Evolutionary conservation across 176 grass and related monocot genomes (phyloP), one percentile per base, ranked within the genome.

Genomic region (Otatea glauca): DNA sequence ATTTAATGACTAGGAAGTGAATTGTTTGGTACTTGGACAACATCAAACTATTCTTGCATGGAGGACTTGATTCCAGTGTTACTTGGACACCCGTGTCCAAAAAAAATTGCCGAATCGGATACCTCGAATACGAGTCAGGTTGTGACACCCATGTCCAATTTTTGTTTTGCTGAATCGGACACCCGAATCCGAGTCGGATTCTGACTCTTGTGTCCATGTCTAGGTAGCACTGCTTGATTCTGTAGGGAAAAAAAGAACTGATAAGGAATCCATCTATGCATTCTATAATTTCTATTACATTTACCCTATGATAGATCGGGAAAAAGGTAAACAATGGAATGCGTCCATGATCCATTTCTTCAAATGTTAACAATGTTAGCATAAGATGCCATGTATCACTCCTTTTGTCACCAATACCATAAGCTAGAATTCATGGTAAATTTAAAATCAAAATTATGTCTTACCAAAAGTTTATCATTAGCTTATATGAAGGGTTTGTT

Each of bases 381-480:
- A 21, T 27, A 35, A 45, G 18, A 53, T 65, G 25, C 6, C 15
- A 77, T 80, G 9, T 68, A 70, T 69, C 8, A 67, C 37, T 47
- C 6, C 15, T 49, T 37, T 38, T 56, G 10, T 65, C 51, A 65
- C 43, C 64, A 64, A 55, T 21, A 55, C 51, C 53, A 55, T 21
- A 65, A 17, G 10, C 42, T 75, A 66, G 56, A 45, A 11, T 86
- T 70, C 53, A 38, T 27, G 15, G 6, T 78, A 59, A 32, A 55
- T 78, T 49, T 76, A 74, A 74, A 72, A 50, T 64, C 38, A 39
- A 51, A 42, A 34, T 64, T 35, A 6, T 66, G 3, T 62, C 6
- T 45, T 65, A 3, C 25, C 47, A 37, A 79, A 86, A 83, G 74
- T 50, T 86, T 38, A 23, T 70, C 24, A 47, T 78, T 83, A 37